Conservation (phyloP, 2,329 filamentous ascomycete genomes). For the Ceratocystis ficicola region DNA sequence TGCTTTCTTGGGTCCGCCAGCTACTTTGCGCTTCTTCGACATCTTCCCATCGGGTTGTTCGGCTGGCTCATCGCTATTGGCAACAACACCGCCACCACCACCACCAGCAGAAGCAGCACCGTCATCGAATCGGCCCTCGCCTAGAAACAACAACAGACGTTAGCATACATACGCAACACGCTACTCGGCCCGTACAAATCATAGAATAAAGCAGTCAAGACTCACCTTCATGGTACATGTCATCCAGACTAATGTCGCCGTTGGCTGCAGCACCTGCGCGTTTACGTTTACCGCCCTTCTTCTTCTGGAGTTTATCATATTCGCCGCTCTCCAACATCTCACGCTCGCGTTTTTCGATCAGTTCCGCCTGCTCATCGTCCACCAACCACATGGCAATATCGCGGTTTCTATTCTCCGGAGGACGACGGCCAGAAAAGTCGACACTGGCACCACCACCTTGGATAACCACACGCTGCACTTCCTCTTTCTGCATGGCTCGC, state of each 20-base stretch:
- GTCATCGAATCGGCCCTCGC: conserved; percentile 93
- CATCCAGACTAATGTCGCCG: conserved; percentile 59
- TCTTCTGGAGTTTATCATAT: conserved; percentile 52
- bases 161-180: conserved; percentile 23
- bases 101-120: conserved; percentile 63
- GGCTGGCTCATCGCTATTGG: conserved; percentile 61
- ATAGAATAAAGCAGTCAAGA: conserved; percentile 22
- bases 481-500: conserved; percentile 93
- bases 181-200: background rate
- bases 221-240: conserved; percentile 99
- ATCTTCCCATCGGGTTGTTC: conserved; percentile 41
- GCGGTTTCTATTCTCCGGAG: conserved; percentile 83
- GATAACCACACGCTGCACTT: conserved; percentile 95
- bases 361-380: conserved; percentile 88
- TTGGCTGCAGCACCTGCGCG: conserved; percentile 30
- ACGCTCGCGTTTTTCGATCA: conserved; percentile 85
- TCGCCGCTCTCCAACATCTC: conserved; percentile 67
- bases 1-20: conserved; percentile 39
- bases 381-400: conserved; percentile 99
- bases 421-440: conserved; percentile 87
- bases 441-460: conserved; percentile 81
- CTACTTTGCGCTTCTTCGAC: conserved; percentile 45
- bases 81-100: conserved; percentile 44
- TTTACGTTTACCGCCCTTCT: conserved; percentile 45
- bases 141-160: conserved; percentile 36